Base-by-base conservation (phyloP, 2,329 filamentous ascomycete genomes). In the Fusarium tuaranense region DNA sequence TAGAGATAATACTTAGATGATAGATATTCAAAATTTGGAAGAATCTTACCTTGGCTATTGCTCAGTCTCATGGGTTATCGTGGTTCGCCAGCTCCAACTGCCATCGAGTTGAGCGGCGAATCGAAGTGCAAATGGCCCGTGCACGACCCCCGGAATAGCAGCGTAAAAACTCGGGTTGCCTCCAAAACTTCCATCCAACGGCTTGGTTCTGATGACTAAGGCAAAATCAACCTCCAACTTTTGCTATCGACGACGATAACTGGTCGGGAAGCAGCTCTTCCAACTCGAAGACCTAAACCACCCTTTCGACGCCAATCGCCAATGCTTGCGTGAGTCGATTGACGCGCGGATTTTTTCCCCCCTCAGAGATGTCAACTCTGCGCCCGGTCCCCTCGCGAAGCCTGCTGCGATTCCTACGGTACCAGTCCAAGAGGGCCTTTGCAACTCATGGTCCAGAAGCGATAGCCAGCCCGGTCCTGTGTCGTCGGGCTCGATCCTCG, bases 331-430 rank as follows among this genome's bases (percentile, higher is more conserved):
- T 73, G 51, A 70, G 44, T 61, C 64, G 41, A 64, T 55, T 62
- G 51, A 71, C 36, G 62, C 51, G 68, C 63, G 55, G 46, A 69
- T 44, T 63, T 13, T 32, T 34, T 14, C 32, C 27, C 39, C 39
- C n/a, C 55, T 55, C 32, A 75, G 83, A 79, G 72, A 90, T 89
- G 86, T 82, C 83, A 70, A 80, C 82, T 73, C 77, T 86, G 78
- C 83, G 82, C 72, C 84, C 86, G 59, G 88, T 87, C 62, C 89
- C 89, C 30, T 91, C 89, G 62, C 83, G 83, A 74, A 85, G 82
- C 68, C 88, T 96, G 22, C 86, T 97, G 72, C 91, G 91, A 76
- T 96, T 94, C 81, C 87, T 97, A 73, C 91, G 91, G 75, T 89
- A 87, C 64, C 94, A 95, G 82, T 91, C 93, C 74, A 88, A 93